These are phyloP conservation scores for Sporothrix brasiliensis DNA, from an alignment of 2,329 filamentous ascomycete genomes.

Conservation along the genomic window DNA sequence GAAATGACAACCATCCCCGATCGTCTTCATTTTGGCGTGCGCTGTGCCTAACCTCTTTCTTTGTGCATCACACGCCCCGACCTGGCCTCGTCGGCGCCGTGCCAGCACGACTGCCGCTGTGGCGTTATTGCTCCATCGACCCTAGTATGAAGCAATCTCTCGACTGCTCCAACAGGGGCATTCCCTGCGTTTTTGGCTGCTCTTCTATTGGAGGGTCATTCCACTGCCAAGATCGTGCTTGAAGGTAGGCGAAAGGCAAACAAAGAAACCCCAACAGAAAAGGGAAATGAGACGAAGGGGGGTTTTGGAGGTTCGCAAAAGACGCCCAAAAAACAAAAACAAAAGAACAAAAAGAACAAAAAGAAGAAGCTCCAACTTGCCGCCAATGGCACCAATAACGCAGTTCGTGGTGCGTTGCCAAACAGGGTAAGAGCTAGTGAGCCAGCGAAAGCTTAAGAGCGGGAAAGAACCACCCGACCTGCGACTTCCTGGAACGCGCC, in stretches of 20 bases:
- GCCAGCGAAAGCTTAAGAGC: background rate
- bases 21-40: background rate
- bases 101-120: background rate
- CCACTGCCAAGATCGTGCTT: background rate
- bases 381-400: background rate
- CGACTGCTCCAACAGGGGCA: background rate
- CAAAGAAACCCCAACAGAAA: background rate
- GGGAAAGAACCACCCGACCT: background rate
- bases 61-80: slow-evolving; percentile 11
- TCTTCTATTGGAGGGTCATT: background rate
- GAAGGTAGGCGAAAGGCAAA: background rate
- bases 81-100: background rate
- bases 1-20: background rate
- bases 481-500: background rate
- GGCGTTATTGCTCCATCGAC: slow-evolving; percentile 24
- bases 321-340: no score
- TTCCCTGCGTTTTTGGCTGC: background rate
- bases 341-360: background rate
- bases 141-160: background rate
- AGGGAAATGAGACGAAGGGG: background rate
- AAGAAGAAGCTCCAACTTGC: slow-evolving; percentile 18
- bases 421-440: background rate
- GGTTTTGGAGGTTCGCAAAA: background rate
- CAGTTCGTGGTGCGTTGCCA: background rate
- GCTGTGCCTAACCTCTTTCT: background rate